A percentile compares a stretch with the other conserved stretches of the same genome.
These are phyloP conservation scores for Cicer bijugum DNA, from an alignment of 306 rosid species.

Conservation along the genomic window DNA sequence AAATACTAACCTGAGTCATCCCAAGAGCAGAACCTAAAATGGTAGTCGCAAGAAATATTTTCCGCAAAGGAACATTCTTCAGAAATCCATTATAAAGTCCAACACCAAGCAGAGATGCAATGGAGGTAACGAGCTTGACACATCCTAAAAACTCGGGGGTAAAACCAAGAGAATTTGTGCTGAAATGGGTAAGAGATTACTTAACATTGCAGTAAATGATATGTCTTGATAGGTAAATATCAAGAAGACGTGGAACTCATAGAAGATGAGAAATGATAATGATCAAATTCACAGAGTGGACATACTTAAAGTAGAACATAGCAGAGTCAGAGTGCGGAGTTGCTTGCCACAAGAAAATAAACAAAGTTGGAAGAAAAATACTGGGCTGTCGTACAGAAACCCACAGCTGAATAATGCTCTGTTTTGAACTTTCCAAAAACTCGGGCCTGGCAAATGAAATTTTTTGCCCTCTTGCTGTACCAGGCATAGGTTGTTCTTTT, in stretches of 20 bases:
- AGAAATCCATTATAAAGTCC: slow-evolving; percentile 91
- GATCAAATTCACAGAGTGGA: slow-evolving; percentile 41
- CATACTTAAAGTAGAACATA: slow-evolving; percentile 93
- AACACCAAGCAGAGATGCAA: slow-evolving; percentile 92
- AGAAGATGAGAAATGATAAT: slow-evolving; percentile 32
- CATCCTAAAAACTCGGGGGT: slow-evolving; percentile 91
- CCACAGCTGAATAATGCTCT: slow-evolving; percentile 74
- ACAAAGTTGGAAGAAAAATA: slow-evolving; percentile 83
- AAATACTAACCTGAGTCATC: slow-evolving; percentile 80
- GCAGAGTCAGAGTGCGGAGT: slow-evolving; percentile 99
- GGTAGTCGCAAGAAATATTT: slow-evolving; percentile 75
- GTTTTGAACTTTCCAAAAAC: slow-evolving; percentile 74
- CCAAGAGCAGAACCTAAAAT: slow-evolving; percentile 82
- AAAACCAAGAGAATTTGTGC: slow-evolving; percentile 93
- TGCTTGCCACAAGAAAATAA: slow-evolving; percentile 98
- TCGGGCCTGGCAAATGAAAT: slow-evolving; percentile 49
- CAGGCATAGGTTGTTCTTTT: slow-evolving; percentile 67
- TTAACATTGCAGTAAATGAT: slow-evolving; percentile 36
- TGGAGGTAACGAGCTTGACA: slow-evolving; percentile 92
- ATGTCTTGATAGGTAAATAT: slow-evolving; percentile 12
- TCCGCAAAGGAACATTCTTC: slow-evolving; percentile 77
- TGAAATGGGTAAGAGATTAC: slow-evolving; percentile 51
- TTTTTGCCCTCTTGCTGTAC: slow-evolving; percentile 53
- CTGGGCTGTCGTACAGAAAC: slow-evolving; percentile 72
- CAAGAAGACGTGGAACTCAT: slow-evolving; percentile 31